phyloP scores from a whole-genome alignment of 1,284 basidiomycete genomes.

The Ganoderma leucocontextum region DNA sequence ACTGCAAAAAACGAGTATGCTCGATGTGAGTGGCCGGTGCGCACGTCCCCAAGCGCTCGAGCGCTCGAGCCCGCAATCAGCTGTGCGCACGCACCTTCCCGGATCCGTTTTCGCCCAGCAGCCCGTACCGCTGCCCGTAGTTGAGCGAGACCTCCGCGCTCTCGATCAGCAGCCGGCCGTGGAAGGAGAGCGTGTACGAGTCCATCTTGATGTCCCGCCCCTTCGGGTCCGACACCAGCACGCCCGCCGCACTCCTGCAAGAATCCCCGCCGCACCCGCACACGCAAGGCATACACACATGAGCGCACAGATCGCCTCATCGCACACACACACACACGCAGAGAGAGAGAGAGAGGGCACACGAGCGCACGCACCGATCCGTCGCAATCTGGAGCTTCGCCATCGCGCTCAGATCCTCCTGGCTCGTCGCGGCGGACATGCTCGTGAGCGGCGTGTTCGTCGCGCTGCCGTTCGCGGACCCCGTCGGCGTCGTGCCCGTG shows the following conservation, averaged over 20 bases:
- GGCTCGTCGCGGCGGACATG: conserved; percentile 75
- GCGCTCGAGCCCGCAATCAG: too few species aligned
- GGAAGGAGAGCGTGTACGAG: conserved; percentile 95
- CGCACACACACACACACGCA: neutral
- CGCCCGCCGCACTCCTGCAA: conserved; percentile 87
- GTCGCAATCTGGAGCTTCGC: conserved; percentile 88
- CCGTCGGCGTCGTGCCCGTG: conserved; percentile 67
- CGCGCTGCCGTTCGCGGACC: conserved; percentile 68
- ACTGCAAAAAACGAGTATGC: conserved; percentile 36
- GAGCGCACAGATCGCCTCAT: neutral
- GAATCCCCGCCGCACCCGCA: neutral
- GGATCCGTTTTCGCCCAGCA: conserved; percentile 96
- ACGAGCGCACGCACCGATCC: conserved; percentile 67
- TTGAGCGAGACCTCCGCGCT: conserved; percentile 89
- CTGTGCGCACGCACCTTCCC: conserved; percentile 79
- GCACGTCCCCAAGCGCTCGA: too few species aligned
- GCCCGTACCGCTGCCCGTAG: conserved; percentile 95
- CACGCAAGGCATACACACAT: neutral
- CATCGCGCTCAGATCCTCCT: conserved; percentile 83
- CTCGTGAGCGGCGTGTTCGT: conserved; percentile 83
- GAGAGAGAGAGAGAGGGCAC: neutral
- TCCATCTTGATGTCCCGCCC: conserved; percentile 98
- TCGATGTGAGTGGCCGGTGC: too few species aligned
- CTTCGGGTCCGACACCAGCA: conserved; percentile 92
- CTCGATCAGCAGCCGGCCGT: conserved; percentile 94